Conservation (phyloP, 768 basidiomycete species). For the Tulasnella sp. region DNA sequence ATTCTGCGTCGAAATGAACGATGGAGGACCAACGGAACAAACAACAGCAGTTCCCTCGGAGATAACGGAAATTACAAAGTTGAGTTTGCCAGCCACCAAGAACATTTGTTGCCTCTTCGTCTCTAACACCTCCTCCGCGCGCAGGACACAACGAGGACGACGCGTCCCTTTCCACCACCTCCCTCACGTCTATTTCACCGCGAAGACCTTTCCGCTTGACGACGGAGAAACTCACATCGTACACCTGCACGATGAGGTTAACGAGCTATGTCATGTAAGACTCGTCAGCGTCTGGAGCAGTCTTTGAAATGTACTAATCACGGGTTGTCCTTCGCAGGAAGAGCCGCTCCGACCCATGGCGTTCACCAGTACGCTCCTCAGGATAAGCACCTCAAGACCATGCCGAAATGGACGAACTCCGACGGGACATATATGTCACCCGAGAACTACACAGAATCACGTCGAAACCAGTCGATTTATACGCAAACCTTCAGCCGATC, state of each 20-base stretch:
- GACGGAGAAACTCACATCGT: conserved; percentile 2
- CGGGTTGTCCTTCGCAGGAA: neutral
- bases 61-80: neutral
- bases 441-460: neutral
- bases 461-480: neutral
- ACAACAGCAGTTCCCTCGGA: neutral
- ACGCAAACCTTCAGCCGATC: neutral
- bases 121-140: conserved; percentile 45
- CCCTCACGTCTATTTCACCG: neutral
- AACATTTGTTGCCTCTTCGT: neutral
- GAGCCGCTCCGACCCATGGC: neutral
- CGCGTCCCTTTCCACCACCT: neutral
- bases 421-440: neutral
- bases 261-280: neutral
- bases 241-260: neutral
- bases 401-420: neutral
- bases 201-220: conserved; percentile 2
- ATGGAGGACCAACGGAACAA: neutral
- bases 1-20: conserved; percentile 42
- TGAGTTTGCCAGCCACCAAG: neutral
- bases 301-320: conserved; percentile 28
- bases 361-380: neutral
- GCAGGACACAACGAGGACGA: neutral
- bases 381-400: neutral
- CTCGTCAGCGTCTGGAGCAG: neutral